Evolutionary conservation across 306 rosid genomes (phyloP).

Genomic region (Quercus mongolica): DNA sequence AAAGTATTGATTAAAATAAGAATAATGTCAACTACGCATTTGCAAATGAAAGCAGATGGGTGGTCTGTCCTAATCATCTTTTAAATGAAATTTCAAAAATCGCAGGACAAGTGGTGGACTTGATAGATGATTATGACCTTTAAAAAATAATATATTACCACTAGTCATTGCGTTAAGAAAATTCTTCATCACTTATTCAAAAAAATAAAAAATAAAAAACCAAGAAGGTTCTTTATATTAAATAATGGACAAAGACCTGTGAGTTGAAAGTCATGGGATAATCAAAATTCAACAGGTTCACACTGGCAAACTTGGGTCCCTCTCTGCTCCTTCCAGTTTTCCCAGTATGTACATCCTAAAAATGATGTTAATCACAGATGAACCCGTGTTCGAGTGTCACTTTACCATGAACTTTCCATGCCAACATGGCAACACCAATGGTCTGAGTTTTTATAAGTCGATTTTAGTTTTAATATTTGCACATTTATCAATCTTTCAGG

Average conservation of each 20-base stretch:
- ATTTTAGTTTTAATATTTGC: no score
- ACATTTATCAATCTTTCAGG: no score
- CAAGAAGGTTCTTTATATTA: not conserved
- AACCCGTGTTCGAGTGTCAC: not conserved
- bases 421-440: no score
- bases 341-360: not conserved
- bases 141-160: not conserved
- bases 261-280: not conserved
- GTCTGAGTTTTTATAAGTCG: no score
- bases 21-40: not conserved
- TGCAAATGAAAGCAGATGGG: not conserved
- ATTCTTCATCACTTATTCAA: no score
- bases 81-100: not conserved
- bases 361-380: not conserved
- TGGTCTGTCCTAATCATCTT: not conserved
- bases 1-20: not conserved
- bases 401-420: not conserved
- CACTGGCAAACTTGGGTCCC: constrained; percentile 17
- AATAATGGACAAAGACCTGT: not conserved
- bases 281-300: constrained; percentile 4
- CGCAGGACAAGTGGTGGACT: not conserved
- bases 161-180: not conserved
- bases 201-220: not conserved
- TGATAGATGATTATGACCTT: not conserved
- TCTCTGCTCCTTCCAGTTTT: not conserved